These are phyloP conservation scores for Microcyclospora tardicrescens DNA, from an alignment of 2,329 filamentous ascomycete species.

Conservation along the genomic window DNA sequence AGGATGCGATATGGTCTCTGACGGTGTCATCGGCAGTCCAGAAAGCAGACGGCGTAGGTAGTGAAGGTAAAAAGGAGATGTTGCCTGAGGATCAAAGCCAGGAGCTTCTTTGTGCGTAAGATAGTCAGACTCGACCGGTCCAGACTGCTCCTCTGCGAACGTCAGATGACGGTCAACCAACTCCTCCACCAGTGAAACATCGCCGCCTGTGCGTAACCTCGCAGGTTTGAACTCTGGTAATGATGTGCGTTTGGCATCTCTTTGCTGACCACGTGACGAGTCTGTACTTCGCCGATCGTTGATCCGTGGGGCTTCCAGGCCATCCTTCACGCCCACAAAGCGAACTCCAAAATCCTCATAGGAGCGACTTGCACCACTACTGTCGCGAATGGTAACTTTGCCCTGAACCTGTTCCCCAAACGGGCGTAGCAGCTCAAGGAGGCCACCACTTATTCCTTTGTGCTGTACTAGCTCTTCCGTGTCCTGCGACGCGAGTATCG, in stretches of 20 bases:
- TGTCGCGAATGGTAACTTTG: slow-evolving; percentile 83
- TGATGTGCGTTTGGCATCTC: slow-evolving; percentile 12
- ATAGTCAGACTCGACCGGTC: slow-evolving; percentile 27
- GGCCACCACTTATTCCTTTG: slow-evolving; percentile 72
- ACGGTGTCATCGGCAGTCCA: slow-evolving; percentile 60
- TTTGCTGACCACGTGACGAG: slow-evolving; percentile 13
- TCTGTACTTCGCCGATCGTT: slow-evolving; percentile 27
- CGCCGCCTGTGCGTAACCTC: slow-evolving; percentile 32
- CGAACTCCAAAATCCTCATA: slow-evolving; percentile 86
- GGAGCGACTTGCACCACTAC: slow-evolving; percentile 65
- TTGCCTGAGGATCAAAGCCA: slow-evolving; percentile 6
- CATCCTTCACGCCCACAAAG: slow-evolving; percentile 59
- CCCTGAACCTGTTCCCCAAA: slow-evolving; percentile 83
- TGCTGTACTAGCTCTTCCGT: slow-evolving; percentile 65
- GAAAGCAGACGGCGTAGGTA: slow-evolving; percentile 78
- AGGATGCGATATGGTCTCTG: slow-evolving; percentile 90
- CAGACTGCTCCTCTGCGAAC: slow-evolving; percentile 50
- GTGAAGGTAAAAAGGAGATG: slow-evolving; percentile 59
- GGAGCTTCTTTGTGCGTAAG: slow-evolving; percentile 24
- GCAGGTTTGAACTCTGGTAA: slow-evolving; percentile 25
- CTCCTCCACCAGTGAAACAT: slow-evolving; percentile 60
- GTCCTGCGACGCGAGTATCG: slow-evolving; percentile 74
- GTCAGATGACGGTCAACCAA: slow-evolving; percentile 68
- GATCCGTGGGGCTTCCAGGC: slow-evolving; percentile 27
- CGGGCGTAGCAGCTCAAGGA: slow-evolving; percentile 75